Evolutionary conservation across 2,329 filamentous ascomycete genomes (phyloP).

Genomic region (Colletotrichum eleusines): DNA sequence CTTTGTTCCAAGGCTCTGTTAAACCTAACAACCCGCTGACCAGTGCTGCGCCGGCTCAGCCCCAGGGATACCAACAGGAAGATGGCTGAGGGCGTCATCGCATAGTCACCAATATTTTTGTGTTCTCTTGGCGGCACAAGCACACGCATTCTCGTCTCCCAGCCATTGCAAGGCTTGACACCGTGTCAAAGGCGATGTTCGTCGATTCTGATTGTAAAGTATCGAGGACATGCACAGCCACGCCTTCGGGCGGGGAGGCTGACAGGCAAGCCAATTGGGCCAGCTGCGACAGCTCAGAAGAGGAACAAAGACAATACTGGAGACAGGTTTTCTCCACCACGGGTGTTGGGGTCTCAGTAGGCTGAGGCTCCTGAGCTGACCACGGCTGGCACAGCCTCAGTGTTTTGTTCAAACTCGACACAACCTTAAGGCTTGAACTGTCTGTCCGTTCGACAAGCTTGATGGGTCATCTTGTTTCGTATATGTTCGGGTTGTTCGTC

Average conservation of each 20-base stretch:
- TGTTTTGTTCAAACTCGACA: constrained; percentile 18
- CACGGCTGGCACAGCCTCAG: constrained; percentile 6
- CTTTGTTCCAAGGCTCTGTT: constrained; percentile 5
- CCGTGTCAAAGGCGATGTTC: neutral
- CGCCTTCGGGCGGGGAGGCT: constrained; percentile 5
- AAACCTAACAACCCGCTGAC: constrained; percentile 10
- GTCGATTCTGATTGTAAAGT: neutral
- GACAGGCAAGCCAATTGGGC: constrained; percentile 3
- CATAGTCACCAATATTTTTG: neutral
- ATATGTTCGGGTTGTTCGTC: neutral
- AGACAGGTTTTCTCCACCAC: neutral
- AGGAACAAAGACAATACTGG: neutral
- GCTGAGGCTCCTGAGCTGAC: neutral
- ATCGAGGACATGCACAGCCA: constrained; percentile 15
- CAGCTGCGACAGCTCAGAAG: neutral
- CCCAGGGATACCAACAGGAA: constrained; percentile 3
- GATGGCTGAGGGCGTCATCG: neutral
- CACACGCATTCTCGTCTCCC: neutral
- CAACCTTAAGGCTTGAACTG: neutral
- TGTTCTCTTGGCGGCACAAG: constrained; percentile 8
- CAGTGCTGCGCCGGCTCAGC: constrained; percentile 36
- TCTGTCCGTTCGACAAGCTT: neutral
- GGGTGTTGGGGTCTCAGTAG: neutral
- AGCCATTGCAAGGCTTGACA: neutral
- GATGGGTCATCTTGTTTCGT: neutral